phyloP scores from a whole-genome alignment of 352 stramenopile genomes.

The Pythium inflatum region DNA sequence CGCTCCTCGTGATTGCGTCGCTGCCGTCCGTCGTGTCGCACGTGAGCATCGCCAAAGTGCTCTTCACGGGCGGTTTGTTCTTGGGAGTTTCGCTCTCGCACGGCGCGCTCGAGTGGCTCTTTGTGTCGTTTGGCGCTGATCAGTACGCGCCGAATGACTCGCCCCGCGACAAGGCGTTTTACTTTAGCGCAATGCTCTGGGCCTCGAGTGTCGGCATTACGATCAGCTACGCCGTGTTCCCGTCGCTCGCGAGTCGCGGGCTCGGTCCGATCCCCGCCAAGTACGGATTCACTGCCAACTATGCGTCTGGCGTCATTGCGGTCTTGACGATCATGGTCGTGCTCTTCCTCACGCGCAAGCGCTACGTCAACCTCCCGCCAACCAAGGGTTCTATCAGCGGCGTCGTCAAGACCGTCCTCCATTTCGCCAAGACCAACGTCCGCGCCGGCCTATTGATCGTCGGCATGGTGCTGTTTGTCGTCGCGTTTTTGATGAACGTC shows the following conservation, averaged over 20 bases:
- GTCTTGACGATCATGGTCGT: conserved; percentile 21
- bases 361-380: conserved; percentile 36
- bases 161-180: conserved; percentile 33
- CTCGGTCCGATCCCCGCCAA: conserved; percentile 39
- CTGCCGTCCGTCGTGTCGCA: conserved; percentile 19
- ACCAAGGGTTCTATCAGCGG: conserved; percentile 27
- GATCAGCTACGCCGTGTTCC: conserved; percentile 52
- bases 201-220: conserved; percentile 53
- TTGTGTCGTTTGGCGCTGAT: conserved; percentile 37
- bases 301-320: conserved; percentile 26
- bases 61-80: conserved; percentile 36
- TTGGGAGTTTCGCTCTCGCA: conserved; percentile 35
- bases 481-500: conserved; percentile 33
- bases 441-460: conserved; percentile 7
- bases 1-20: conserved; percentile 29
- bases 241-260: conserved; percentile 50
- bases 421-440: conserved; percentile 11
- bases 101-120: conserved; percentile 29
- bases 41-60: conserved; percentile 16
- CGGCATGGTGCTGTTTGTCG: conserved; percentile 22
- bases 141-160: conserved; percentile 33
- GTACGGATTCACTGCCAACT: conserved; percentile 61
- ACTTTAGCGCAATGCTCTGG: conserved; percentile 63
- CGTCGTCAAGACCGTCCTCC: conserved; percentile 7
- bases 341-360: conserved; percentile 16